A percentile compares a stretch with the other conserved stretches of the same genome.
Evolutionary conservation across 2,329 filamentous ascomycete species (phyloP).

Genomic region (Aspergillus carbonarius): DNA sequence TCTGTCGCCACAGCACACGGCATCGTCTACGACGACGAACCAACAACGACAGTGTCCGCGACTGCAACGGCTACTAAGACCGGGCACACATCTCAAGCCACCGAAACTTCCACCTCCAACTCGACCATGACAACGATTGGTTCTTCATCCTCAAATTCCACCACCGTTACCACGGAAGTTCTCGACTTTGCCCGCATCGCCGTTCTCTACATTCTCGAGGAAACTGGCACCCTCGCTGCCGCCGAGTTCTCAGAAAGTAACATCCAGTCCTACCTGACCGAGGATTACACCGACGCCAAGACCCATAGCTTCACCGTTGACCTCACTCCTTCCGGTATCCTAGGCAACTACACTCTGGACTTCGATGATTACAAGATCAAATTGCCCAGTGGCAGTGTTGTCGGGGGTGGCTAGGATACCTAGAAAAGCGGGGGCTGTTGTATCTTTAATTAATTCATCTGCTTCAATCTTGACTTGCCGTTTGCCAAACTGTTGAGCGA

Average conservation of each 20-base stretch:
- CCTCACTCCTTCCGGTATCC: conserved; percentile 18
- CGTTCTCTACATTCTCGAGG: conserved; percentile 44
- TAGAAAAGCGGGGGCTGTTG: not conserved
- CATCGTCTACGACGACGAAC: conserved; percentile 36
- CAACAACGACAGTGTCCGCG: conserved; percentile 15
- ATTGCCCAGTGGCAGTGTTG: conserved; percentile 17
- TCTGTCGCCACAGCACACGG: conserved; percentile 36
- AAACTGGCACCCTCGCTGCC: conserved; percentile 31
- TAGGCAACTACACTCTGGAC: conserved; percentile 32
- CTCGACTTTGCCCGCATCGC: conserved; percentile 38
- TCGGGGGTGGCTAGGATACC: conserved; percentile 20
- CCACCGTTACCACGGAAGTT: conserved; percentile 21
- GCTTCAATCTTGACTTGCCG: not conserved
- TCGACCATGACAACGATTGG: not conserved
- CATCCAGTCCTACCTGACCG: conserved; percentile 33
- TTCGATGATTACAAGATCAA: conserved; percentile 39
- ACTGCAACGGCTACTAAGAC: conserved; percentile 26
- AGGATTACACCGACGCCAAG: conserved; percentile 24
- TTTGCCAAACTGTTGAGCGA: not conserved
- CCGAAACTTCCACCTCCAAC: conserved; percentile 15
- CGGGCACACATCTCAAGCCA: conserved; percentile 11
- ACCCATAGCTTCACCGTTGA: conserved; percentile 24
- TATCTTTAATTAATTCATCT: not conserved
- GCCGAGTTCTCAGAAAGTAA: conserved; percentile 30
- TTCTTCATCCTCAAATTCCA: conserved; percentile 1